These are phyloP conservation scores for Phyllostachys edulis DNA, from an alignment of 176 grass and related monocot genomes.

Conservation along the genomic window DNA sequence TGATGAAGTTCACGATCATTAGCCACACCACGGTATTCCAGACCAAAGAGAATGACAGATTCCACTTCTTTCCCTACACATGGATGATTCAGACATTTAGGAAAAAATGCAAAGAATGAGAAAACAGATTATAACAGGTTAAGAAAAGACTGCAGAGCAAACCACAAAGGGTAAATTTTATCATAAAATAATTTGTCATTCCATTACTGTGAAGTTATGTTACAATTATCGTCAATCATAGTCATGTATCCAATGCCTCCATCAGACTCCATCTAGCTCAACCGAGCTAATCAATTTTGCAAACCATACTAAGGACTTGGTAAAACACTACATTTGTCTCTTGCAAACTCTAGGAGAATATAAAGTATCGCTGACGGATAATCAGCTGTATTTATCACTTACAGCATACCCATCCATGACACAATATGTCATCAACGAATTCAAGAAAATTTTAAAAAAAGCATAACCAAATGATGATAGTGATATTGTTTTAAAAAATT, in stretches of 20 bases:
- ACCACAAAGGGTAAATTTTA: background rate
- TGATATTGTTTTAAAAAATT: background rate
- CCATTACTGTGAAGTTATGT: background rate
- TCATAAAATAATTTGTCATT: background rate
- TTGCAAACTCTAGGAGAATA: background rate
- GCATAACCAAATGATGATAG: constrained; percentile 9
- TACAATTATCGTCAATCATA: background rate
- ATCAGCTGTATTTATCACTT: background rate
- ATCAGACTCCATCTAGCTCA: background rate
- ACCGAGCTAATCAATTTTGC: background rate
- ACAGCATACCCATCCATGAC: background rate
- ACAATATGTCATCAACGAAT: background rate
- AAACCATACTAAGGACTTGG: background rate
- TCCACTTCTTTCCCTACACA: constrained; percentile 73
- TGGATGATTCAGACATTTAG: constrained; percentile 10
- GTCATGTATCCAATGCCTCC: background rate
- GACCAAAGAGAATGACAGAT: constrained; percentile 63
- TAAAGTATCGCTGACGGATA: background rate
- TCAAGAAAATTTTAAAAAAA: constrained; percentile 2
- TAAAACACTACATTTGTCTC: background rate
- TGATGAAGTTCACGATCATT: constrained; percentile 78
- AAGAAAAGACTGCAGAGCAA: background rate
- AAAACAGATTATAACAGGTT: background rate
- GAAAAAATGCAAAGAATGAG: background rate
- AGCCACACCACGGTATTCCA: constrained; percentile 91